Evolutionary conservation across 148 eudicot genomes (phyloP).

Genomic region (Diospyros kaki): DNA sequence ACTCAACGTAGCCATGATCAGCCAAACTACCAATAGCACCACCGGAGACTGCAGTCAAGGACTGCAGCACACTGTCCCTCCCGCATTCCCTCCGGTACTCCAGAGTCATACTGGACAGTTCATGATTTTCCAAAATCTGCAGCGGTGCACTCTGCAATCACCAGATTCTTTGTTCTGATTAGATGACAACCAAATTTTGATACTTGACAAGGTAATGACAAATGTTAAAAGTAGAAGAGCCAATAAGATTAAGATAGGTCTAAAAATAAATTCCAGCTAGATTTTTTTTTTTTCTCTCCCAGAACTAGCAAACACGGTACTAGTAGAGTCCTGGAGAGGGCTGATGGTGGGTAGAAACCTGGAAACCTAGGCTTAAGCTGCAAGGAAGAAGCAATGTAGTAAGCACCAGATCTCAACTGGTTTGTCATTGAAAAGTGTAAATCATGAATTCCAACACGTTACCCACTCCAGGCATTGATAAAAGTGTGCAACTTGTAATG

Average conservation of each 20-base stretch:
- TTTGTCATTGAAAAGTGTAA: background rate
- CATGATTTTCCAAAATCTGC: slow-evolving; percentile 66
- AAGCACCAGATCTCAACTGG: background rate
- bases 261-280: background rate
- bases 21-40: slow-evolving; percentile 38
- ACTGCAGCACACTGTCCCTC: slow-evolving; percentile 72
- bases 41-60: slow-evolving; percentile 60
- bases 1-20: slow-evolving; percentile 56
- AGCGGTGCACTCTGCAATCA: slow-evolving; percentile 73
- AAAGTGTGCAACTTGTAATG: too few relatives aligned
- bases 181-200: background rate
- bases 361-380: background rate
- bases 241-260: background rate
- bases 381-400: background rate
- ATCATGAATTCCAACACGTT: background rate
- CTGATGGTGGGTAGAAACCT: too few relatives aligned
- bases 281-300: too few relatives aligned
- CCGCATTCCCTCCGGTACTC: slow-evolving; percentile 92
- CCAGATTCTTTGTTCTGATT: background rate
- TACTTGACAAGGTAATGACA: background rate
- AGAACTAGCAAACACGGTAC: too few relatives aligned
- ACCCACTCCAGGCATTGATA: background rate
- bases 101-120: slow-evolving; percentile 72
- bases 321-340: too few relatives aligned
- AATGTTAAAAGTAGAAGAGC: background rate